phyloP scores from a whole-genome alignment of 768 basidiomycete species.

The Termitomyces sp. region DNA sequence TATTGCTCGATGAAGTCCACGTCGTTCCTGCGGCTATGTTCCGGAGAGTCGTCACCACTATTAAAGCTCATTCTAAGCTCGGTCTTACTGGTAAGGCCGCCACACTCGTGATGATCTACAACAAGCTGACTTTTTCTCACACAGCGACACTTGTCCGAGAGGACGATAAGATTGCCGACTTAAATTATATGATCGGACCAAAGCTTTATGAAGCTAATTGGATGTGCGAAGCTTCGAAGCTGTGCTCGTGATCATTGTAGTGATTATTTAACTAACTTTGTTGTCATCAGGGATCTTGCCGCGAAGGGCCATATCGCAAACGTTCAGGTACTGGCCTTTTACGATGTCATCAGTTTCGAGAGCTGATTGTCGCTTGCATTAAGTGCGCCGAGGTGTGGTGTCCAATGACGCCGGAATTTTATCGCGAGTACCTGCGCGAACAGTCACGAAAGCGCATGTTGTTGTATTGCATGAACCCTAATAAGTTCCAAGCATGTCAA shows the following conservation, averaged over 20 bases:
- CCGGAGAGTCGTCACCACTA: slow-evolving; percentile 93
- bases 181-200: slow-evolving; percentile 99
- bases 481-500: slow-evolving; percentile 98
- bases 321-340: slow-evolving; percentile 68
- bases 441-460: slow-evolving; percentile 92
- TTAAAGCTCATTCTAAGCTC: slow-evolving; percentile 98
- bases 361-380: slow-evolving; percentile 9
- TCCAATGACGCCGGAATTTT: slow-evolving; percentile 99
- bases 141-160: slow-evolving; percentile 96
- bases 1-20: slow-evolving; percentile 96
- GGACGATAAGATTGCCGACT: slow-evolving; percentile 97
- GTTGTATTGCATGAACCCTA: slow-evolving; percentile 99
- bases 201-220: slow-evolving; percentile 99
- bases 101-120: background rate
- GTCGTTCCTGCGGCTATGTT: slow-evolving; percentile 99
- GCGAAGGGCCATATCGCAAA: slow-evolving; percentile 99
- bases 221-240: slow-evolving; percentile 53
- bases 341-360: background rate
- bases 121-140: background rate
- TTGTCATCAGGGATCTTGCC: slow-evolving; percentile 68
- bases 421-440: slow-evolving; percentile 92
- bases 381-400: slow-evolving; percentile 99
- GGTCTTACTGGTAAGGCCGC: slow-evolving; percentile 77
- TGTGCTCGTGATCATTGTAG: slow-evolving; percentile 7
- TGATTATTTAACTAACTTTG: slow-evolving; percentile 11